Percentiles rank a stretch among this genome's conserved stretches.
phyloP scores from a whole-genome alignment of 345 rosid species.

The Cardamine resedifolia region DNA sequence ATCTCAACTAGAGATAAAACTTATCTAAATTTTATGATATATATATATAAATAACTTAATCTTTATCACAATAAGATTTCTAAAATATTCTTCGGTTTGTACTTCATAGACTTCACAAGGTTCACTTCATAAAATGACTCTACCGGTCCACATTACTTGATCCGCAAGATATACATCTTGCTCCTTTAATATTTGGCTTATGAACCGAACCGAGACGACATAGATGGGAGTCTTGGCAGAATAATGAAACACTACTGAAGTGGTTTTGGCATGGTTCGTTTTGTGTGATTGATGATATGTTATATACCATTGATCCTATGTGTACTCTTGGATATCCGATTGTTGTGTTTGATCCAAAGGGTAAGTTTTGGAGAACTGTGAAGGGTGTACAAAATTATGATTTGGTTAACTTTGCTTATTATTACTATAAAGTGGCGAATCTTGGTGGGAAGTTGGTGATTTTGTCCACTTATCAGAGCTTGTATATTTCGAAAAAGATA shows the following conservation, averaged over 20 bases:
- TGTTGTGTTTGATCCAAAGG: not conserved
- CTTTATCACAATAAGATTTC: too few species aligned
- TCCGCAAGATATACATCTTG: too few species aligned
- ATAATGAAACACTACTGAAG: not conserved
- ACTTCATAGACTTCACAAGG: too few species aligned
- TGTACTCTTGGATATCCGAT: not conserved
- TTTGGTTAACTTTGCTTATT: not conserved
- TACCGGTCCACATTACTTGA: too few species aligned
- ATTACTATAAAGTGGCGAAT: not conserved
- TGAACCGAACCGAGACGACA: not conserved
- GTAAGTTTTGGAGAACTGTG: not conserved
- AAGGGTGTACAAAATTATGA: not conserved
- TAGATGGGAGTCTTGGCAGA: not conserved
- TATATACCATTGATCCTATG: not conserved
- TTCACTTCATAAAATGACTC: too few species aligned
- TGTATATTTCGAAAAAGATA: not conserved
- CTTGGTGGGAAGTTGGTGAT: not conserved
- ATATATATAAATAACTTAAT: too few species aligned
- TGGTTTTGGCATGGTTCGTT: not conserved
- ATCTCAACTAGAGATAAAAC: too few species aligned
- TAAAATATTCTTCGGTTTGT: too few species aligned
- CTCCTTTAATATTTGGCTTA: too few species aligned
- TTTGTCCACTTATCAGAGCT: not conserved
- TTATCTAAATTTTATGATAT: too few species aligned
- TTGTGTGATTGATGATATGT: conserved; percentile 2